phyloP scores from a whole-genome alignment of 1,284 basidiomycete genomes.

The Malassezia dermatis region DNA sequence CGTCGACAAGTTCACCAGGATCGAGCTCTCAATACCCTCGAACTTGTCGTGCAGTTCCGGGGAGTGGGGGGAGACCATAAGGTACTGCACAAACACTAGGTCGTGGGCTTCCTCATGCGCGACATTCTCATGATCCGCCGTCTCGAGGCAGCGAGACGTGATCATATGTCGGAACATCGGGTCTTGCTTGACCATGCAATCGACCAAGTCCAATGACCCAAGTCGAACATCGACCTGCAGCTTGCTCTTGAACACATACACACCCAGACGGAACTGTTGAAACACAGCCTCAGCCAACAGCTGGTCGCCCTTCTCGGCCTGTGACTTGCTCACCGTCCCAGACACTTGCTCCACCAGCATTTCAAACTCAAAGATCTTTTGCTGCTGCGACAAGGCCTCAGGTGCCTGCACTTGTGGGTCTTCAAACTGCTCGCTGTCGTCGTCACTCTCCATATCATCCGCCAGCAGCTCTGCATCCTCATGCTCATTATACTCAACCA shows the following conservation, averaged over 20 bases:
- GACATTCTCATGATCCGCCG: neutral
- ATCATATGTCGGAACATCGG: conserved; percentile 57
- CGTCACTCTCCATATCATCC: conserved; percentile 38
- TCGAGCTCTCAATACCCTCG: conserved; percentile 77
- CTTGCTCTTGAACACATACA: conserved; percentile 51
- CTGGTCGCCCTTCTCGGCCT: conserved; percentile 56
- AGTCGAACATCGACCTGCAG: conserved; percentile 79
- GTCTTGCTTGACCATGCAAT: conserved; percentile 58
- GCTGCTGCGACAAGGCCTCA: conserved; percentile 55
- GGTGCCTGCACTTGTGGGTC: conserved; percentile 6
- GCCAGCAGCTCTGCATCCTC: conserved; percentile 20
- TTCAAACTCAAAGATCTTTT: conserved; percentile 75
- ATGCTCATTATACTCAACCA: conserved; percentile 31
- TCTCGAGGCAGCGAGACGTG: conserved; percentile 54
- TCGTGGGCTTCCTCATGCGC: conserved; percentile 49
- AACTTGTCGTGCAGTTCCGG: conserved; percentile 75
- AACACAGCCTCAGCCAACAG: conserved; percentile 70
- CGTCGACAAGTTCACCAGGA: conserved; percentile 82
- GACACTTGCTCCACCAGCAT: conserved; percentile 83
- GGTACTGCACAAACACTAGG: conserved; percentile 74
- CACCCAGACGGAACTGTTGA: conserved; percentile 57
- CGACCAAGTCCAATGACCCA: conserved; percentile 54
- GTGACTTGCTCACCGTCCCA: conserved; percentile 67
- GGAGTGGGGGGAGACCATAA: conserved; percentile 62
- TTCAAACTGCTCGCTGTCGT: conserved; percentile 31